Conservation (phyloP, 2,329 filamentous ascomycete genomes). For the Clarireedia paspali region DNA sequence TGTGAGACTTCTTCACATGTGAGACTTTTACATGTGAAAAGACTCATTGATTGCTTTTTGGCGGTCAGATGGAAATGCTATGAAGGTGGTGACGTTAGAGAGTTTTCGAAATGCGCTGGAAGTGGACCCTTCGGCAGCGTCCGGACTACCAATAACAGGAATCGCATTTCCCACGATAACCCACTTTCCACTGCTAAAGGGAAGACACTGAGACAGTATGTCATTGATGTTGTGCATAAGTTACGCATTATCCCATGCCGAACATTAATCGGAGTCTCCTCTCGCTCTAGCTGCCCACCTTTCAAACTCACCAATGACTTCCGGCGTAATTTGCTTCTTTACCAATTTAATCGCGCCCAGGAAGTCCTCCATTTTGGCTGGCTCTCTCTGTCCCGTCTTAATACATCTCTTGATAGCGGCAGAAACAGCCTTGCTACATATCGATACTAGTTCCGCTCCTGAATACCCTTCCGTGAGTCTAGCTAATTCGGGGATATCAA, state of each 20-base stretch:
- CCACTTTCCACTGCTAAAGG: too few relatives aligned
- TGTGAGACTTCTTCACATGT: background rate
- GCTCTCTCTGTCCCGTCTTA: constrained; percentile 32
- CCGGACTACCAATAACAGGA: too few relatives aligned
- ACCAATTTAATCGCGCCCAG: constrained; percentile 37
- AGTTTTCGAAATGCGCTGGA: too few relatives aligned
- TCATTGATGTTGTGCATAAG: too few relatives aligned
- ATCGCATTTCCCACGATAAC: too few relatives aligned
- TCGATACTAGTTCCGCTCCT: constrained; percentile 70
- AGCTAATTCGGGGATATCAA: constrained; percentile 60
- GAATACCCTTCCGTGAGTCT: constrained; percentile 66
- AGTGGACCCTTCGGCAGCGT: too few relatives aligned
- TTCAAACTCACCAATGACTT: constrained; percentile 52
- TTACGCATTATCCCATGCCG: background rate
- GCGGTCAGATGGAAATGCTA: too few relatives aligned
- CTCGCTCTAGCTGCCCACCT: constrained; percentile 38
- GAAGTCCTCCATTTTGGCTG: constrained; percentile 39
- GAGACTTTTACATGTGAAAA: background rate
- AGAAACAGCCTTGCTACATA: constrained; percentile 45
- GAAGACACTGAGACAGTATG: too few relatives aligned
- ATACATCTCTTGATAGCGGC: constrained; percentile 44
- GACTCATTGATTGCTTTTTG: too few relatives aligned
- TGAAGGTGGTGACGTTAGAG: too few relatives aligned
- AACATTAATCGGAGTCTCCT: constrained; percentile 14
- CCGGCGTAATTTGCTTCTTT: constrained; percentile 50